These are phyloP conservation scores for Suillus variegatus DNA, from an alignment of 768 basidiomycete genomes.

Conservation along the genomic window DNA sequence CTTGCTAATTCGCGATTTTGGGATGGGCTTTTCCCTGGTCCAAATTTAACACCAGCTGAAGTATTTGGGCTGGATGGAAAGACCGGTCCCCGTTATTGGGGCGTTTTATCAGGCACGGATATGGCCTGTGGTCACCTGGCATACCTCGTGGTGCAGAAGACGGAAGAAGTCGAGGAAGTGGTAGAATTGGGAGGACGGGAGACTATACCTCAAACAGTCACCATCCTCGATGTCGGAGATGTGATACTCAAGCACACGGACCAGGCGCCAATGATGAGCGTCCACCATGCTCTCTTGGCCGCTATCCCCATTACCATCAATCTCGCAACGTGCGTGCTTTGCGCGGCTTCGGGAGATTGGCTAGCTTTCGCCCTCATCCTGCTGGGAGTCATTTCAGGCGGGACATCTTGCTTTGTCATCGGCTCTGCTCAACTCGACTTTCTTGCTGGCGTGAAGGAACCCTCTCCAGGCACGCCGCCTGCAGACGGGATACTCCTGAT, in stretches of 20 bases:
- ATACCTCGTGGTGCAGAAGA: slow-evolving; percentile 20
- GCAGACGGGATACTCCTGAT: slow-evolving; percentile 34
- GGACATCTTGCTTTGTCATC: slow-evolving; percentile 30
- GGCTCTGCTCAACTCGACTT: slow-evolving; percentile 31
- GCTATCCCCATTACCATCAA: slow-evolving; percentile 27
- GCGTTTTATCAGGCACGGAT: slow-evolving; percentile 26
- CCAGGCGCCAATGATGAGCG: slow-evolving; percentile 12
- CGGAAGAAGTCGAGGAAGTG: slow-evolving; percentile 11
- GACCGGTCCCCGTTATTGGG: slow-evolving; percentile 28
- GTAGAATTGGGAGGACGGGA: slow-evolving; percentile 21
- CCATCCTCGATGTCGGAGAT: slow-evolving; percentile 15
- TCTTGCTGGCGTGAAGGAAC: slow-evolving; percentile 14
- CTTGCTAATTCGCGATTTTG: slow-evolving; percentile 29
- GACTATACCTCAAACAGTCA: slow-evolving; percentile 18
- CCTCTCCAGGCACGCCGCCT: slow-evolving; percentile 25
- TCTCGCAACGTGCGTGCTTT: slow-evolving; percentile 23
- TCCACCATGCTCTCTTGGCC: slow-evolving; percentile 18
- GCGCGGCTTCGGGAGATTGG: slow-evolving; percentile 32
- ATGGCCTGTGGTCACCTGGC: slow-evolving; percentile 21
- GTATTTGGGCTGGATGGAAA: slow-evolving; percentile 30
- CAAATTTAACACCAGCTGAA: slow-evolving; percentile 18
- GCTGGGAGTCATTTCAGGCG: slow-evolving; percentile 34
- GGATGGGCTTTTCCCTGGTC: slow-evolving; percentile 26
- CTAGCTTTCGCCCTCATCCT: slow-evolving; percentile 32
- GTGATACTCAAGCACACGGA: slow-evolving; percentile 9